phyloP scores from a whole-genome alignment of 208 protist species.

The Leishmania guyanensis region DNA sequence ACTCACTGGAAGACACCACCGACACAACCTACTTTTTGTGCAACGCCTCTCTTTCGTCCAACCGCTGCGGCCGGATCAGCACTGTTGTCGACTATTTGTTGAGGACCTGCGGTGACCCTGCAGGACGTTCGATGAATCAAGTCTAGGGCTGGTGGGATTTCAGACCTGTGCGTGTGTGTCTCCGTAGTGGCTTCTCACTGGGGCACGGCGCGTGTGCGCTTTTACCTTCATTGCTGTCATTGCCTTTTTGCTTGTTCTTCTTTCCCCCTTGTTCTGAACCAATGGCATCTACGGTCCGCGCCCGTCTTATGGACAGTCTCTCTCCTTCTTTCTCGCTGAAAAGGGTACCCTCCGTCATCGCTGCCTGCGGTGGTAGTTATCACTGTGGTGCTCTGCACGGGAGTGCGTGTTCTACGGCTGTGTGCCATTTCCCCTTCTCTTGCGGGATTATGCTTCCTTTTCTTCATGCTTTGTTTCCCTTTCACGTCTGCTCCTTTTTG shows the following conservation, averaged over 20 bases:
- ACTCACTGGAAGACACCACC: slow-evolving; percentile 70
- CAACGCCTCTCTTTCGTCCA: slow-evolving; percentile 46
- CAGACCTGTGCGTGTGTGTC: not conserved
- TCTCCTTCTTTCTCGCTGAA: not conserved
- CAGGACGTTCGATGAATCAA: slow-evolving; percentile 21
- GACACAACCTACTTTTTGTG: slow-evolving; percentile 47
- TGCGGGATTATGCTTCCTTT: slow-evolving; percentile 8
- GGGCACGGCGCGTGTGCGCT: not conserved
- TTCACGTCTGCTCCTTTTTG: not conserved
- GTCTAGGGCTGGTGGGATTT: not conserved
- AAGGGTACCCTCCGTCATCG: not conserved
- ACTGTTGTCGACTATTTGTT: slow-evolving; percentile 58
- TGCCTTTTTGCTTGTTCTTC: not conserved
- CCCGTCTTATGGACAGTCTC: not conserved
- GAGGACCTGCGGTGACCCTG: slow-evolving; percentile 63
- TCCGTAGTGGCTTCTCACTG: not conserved
- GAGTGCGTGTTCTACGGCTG: not conserved
- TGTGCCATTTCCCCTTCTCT: not conserved
- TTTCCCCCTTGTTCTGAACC: not conserved
- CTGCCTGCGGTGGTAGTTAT: not conserved
- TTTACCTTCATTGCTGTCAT: not conserved
- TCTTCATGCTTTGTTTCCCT: not conserved
- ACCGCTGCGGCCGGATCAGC: slow-evolving; percentile 67
- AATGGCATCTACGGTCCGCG: too few species aligned
- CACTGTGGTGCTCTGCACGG: not conserved